Conservation (phyloP, 257 asterid species). For the Salvia splendens region DNA sequence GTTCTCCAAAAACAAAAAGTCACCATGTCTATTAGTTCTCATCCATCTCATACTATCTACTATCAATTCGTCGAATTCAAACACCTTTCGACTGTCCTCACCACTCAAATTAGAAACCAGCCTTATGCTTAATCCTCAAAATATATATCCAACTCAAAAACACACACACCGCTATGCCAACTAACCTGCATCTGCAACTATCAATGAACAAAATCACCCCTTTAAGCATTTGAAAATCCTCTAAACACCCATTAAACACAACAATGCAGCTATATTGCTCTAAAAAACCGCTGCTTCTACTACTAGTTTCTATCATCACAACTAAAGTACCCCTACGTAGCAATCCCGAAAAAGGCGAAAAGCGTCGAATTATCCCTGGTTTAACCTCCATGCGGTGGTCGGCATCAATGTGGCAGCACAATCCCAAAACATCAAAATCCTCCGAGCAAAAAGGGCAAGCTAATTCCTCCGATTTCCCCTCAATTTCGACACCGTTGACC, state of each 20-base stretch:
- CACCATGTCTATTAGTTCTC: conserved; percentile 5
- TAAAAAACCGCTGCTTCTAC: background rate
- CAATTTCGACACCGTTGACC: conserved; percentile 45
- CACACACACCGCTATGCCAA: background rate
- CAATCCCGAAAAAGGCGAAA: background rate
- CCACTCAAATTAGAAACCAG: conserved; percentile 12
- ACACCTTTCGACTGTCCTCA: conserved; percentile 12
- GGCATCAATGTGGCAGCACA: conserved; percentile 91
- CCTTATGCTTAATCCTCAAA: background rate
- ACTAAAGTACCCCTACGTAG: background rate
- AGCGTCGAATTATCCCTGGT: conserved; percentile 58
- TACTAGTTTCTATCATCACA: background rate
- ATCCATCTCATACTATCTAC: background rate
- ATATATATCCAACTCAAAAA: conserved; percentile 14
- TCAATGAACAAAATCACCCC: conserved; percentile 9
- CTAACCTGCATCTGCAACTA: conserved; percentile 8
- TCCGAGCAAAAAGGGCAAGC: conserved; percentile 89
- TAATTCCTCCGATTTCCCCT: conserved; percentile 56
- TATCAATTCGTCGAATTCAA: background rate
- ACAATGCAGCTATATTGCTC: background rate
- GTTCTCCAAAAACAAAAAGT: conserved; percentile 9
- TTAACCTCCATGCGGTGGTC: conserved; percentile 81
- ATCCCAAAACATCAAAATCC: conserved; percentile 80
- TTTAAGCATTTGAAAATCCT: background rate
- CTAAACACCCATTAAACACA: no score